Percentiles rank a stretch among this genome's conserved stretches.
These are phyloP conservation scores for Raffaelea ambrosiae DNA, from an alignment of 2,329 filamentous ascomycete species.

Conservation along the genomic window DNA sequence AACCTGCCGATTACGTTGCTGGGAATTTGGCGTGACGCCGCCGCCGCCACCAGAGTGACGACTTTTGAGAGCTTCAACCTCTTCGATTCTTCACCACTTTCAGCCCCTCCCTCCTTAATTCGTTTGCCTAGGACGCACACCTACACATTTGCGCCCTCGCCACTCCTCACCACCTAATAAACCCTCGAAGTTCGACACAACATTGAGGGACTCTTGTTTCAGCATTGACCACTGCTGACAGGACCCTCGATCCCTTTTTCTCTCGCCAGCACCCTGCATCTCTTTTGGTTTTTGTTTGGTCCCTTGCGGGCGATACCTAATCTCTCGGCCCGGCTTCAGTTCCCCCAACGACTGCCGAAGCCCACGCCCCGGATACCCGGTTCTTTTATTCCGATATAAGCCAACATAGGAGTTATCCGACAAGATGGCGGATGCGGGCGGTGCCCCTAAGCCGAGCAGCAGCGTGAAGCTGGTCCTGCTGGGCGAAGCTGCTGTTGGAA, in stretches of 20 bases:
- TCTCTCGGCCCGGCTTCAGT: too few species aligned
- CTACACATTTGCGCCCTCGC: background rate
- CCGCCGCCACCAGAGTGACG: slow-evolving; percentile 3
- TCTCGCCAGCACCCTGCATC: too few species aligned
- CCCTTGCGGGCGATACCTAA: too few species aligned
- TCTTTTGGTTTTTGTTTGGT: too few species aligned
- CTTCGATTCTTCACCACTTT: background rate
- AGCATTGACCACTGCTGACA: too few species aligned
- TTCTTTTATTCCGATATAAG: background rate
- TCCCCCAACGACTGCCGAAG: too few species aligned
- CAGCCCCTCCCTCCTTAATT: background rate
- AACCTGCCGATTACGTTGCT: slow-evolving; percentile 13
- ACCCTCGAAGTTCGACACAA: too few species aligned
- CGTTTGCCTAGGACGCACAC: slow-evolving; percentile 1
- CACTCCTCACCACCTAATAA: background rate
- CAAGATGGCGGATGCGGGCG: slow-evolving; percentile 61
- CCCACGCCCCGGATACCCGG: too few species aligned
- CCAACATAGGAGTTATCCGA: too few species aligned
- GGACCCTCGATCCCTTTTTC: background rate
- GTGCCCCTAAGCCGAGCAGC: slow-evolving; percentile 82
- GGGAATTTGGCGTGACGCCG: slow-evolving; percentile 4
- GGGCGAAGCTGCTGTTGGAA: slow-evolving; percentile 95
- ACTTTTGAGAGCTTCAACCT: slow-evolving; percentile 2
- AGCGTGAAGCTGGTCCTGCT: slow-evolving; percentile 98
- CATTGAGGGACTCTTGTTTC: too few species aligned